A percentile compares a stretch with the other conserved stretches of the same genome.
Evolutionary conservation across 257 asterid species (phyloP).

Genomic region (Leptodermis oblonga): DNA sequence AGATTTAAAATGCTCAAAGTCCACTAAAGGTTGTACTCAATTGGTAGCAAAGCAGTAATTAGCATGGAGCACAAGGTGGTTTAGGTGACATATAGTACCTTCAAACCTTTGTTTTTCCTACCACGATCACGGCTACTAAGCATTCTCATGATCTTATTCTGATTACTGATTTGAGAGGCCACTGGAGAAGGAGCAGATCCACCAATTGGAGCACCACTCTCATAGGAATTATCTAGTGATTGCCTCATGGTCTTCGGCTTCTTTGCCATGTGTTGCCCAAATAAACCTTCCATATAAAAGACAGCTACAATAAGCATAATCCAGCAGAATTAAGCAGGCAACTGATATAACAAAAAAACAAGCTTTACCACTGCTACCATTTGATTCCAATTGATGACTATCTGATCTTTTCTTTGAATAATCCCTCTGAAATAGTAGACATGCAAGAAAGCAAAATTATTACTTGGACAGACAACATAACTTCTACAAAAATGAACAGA

Average conservation of each 20-base stretch:
- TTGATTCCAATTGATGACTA: conserved; percentile 60
- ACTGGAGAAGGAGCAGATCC: conserved; percentile 81
- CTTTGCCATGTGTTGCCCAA: conserved; percentile 66
- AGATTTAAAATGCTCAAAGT: conserved; percentile 28
- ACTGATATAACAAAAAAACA: conserved; percentile 15
- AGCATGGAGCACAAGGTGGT: not conserved
- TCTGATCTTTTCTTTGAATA: conserved; percentile 59
- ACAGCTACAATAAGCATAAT: conserved; percentile 19
- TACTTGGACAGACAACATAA: not conserved
- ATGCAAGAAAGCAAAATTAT: conserved; percentile 14
- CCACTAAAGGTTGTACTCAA: not conserved
- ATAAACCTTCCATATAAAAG: conserved; percentile 57
- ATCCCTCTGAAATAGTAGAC: conserved; percentile 55
- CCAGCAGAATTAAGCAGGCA: conserved; percentile 7
- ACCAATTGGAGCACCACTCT: conserved; percentile 51
- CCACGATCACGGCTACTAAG: conserved; percentile 83
- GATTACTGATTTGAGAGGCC: conserved; percentile 85
- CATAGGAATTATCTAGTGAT: conserved; percentile 64
- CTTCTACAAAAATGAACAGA: not conserved
- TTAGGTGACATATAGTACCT: conserved; percentile 44
- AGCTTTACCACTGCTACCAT: conserved; percentile 60
- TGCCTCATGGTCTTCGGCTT: conserved; percentile 74
- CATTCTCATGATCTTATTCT: conserved; percentile 64
- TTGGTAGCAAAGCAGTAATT: conserved; percentile 1
- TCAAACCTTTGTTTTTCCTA: conserved; percentile 64